phyloP scores from a whole-genome alignment of 352 stramenopile genomes.

The Elongisporangium anandrum region DNA sequence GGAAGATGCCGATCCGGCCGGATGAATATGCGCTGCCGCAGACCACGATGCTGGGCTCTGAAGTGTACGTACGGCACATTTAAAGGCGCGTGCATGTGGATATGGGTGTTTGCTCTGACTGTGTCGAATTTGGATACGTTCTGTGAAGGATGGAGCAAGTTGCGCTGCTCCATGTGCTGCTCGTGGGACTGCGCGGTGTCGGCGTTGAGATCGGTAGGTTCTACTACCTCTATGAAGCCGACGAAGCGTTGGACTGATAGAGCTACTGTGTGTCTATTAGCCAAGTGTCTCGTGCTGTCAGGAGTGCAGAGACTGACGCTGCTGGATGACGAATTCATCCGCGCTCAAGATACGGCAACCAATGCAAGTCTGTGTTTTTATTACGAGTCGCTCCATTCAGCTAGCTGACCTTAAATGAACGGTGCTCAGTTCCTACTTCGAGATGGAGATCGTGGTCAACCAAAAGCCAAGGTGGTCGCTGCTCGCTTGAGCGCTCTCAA shows the following conservation, averaged over 20 bases:
- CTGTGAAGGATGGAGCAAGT: slow-evolving; percentile 31
- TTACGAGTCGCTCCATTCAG: not conserved
- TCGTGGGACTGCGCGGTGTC: slow-evolving; percentile 33
- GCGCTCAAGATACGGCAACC: slow-evolving; percentile 24
- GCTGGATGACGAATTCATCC: slow-evolving; percentile 37
- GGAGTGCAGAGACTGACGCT: slow-evolving; percentile 34
- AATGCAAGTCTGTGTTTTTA: slow-evolving; percentile 9
- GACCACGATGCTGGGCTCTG: not conserved
- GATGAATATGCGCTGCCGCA: slow-evolving; percentile 2
- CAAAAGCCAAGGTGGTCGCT: slow-evolving; percentile 23
- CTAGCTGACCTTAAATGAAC: not conserved
- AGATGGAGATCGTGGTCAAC: slow-evolving; percentile 21
- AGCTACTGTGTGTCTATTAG: slow-evolving; percentile 6
- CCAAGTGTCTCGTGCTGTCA: slow-evolving; percentile 30
- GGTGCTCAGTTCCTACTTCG: slow-evolving; percentile 24
- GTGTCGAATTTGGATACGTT: not conserved
- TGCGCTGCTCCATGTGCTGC: slow-evolving; percentile 33
- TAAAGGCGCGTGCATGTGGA: not conserved
- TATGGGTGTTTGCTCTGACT: not conserved
- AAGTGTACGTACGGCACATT: not conserved
- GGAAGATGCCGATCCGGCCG: not conserved
- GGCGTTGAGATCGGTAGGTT: slow-evolving; percentile 45
- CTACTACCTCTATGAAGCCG: too few relatives aligned
- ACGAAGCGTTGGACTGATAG: not conserved
- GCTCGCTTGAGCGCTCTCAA: slow-evolving; percentile 19